Evolutionary conservation across 176 grass and related monocot species (phyloP).

Genomic region (Aegilops umbellulata): DNA sequence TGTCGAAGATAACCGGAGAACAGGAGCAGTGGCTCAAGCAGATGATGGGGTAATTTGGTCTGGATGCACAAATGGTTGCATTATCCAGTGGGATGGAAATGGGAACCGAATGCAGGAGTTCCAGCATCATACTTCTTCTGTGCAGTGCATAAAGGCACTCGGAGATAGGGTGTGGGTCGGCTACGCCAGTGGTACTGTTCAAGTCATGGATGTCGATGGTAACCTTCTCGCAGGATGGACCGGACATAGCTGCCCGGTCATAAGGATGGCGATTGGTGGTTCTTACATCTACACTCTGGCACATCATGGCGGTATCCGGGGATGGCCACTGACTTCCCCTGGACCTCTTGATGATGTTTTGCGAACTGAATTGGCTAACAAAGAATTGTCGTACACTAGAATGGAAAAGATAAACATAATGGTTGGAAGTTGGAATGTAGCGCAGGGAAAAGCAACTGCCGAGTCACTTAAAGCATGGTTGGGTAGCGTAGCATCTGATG

Average conservation of each 20-base stretch:
- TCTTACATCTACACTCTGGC: slow-evolving; percentile 83
- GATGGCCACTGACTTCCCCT: slow-evolving; percentile 83
- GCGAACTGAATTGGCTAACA: slow-evolving; percentile 72
- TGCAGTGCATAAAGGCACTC: slow-evolving; percentile 86
- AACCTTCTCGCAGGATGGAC: slow-evolving; percentile 88
- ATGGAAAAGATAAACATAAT: slow-evolving; percentile 91
- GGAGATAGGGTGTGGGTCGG: slow-evolving; percentile 84
- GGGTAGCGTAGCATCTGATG: slow-evolving; percentile 78
- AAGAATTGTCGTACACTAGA: slow-evolving; percentile 79
- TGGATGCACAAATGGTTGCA: slow-evolving; percentile 83
- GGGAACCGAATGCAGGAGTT: slow-evolving; percentile 72
- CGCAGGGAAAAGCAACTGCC: slow-evolving; percentile 78
- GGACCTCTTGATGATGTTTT: slow-evolving; percentile 84
- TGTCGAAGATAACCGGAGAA: slow-evolving; percentile 81
- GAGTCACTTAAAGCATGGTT: slow-evolving; percentile 86
- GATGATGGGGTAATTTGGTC: slow-evolving; percentile 83
- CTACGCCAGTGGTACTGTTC: slow-evolving; percentile 77
- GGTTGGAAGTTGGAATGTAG: slow-evolving; percentile 95
- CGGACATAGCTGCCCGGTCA: slow-evolving; percentile 80
- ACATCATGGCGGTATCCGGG: slow-evolving; percentile 93
- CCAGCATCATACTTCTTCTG: slow-evolving; percentile 76
- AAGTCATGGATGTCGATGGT: slow-evolving; percentile 75
- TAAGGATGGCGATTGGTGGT: slow-evolving; percentile 70
- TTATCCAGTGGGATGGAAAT: slow-evolving; percentile 86
- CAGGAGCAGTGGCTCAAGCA: slow-evolving; percentile 64